Percentiles rank a stretch among this genome's conserved stretches.
Evolutionary conservation across 129 eudicot species (phyloP).

Genomic region (Chrysanthemum makinoi): DNA sequence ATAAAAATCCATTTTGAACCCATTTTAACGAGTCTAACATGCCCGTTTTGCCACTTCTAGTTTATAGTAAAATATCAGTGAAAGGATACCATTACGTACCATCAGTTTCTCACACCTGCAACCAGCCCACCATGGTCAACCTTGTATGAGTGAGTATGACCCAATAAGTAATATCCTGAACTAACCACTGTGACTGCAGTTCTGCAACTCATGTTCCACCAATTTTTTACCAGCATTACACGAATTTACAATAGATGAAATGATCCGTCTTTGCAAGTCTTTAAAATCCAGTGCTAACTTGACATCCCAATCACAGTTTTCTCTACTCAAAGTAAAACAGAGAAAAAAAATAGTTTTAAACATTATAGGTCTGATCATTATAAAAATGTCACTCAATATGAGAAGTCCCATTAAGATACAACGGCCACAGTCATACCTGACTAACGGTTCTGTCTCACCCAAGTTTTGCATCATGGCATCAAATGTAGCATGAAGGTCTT

Average conservation of each 20-base stretch:
- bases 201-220: constrained; percentile 40
- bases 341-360: neutral
- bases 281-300: constrained; percentile 69
- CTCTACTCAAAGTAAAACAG: constrained; percentile 27
- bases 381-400: neutral
- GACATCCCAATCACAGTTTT: constrained; percentile 60
- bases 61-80: no score
- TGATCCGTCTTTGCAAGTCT: constrained; percentile 50
- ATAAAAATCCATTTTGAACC: no score
- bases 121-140: no score
- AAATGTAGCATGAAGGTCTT: constrained; percentile 53
- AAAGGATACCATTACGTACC: no score
- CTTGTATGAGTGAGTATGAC: neutral
- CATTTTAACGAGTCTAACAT: no score
- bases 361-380: neutral
- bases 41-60: no score
- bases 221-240: constrained; percentile 48
- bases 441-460: constrained; percentile 37
- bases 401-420: no score
- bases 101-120: no score
- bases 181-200: constrained; percentile 15
- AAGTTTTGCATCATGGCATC: constrained; percentile 63
- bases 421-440: constrained; percentile 37
- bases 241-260: constrained; percentile 57
- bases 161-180: neutral